Percentiles rank a stretch among this genome's conserved stretches.
These are phyloP conservation scores for Ceratopteris richardii DNA, from an alignment of 75 land plant genomes.

Conservation along the genomic window DNA sequence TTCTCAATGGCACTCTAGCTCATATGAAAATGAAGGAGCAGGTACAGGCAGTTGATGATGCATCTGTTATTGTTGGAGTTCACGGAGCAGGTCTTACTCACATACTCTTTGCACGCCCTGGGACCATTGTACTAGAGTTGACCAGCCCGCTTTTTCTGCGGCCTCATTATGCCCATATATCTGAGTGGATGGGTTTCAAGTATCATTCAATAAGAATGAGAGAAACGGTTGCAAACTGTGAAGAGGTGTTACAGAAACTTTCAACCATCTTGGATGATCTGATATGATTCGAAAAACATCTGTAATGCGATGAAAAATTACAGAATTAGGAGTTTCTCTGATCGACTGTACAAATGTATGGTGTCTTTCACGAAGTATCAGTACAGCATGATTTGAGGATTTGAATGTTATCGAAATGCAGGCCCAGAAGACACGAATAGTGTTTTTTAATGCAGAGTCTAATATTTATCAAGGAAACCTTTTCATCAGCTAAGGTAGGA, in stretches of 20 bases:
- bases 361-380: too few relatives aligned
- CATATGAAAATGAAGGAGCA: constrained; percentile 88
- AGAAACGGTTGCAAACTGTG: constrained; percentile 53
- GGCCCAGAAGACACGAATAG: too few relatives aligned
- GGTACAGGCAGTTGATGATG: constrained; percentile 64
- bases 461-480: too few relatives aligned
- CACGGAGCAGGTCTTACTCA: constrained; percentile 98
- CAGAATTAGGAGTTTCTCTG: too few relatives aligned
- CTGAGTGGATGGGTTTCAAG: constrained; percentile 77
- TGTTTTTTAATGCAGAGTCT: too few relatives aligned
- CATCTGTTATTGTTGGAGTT: constrained; percentile 79
- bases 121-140: constrained; percentile 68
- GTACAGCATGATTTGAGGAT: too few relatives aligned
- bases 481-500: too few relatives aligned
- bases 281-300: too few relatives aligned
- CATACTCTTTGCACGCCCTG: constrained; percentile 63
- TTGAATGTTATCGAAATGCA: too few relatives aligned
- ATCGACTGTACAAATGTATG: too few relatives aligned
- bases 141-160: constrained; percentile 65
- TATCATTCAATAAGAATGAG: constrained; percentile 70
- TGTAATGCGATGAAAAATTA: too few relatives aligned
- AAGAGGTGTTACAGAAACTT: constrained; percentile 47
- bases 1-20: constrained; percentile 84
- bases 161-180: constrained; percentile 73
- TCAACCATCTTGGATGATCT: constrained; percentile 27